Percentiles rank a stretch among this genome's conserved stretches.
These are phyloP conservation scores for Astrothelium subdiscretum DNA, from an alignment of 495 filamentous ascomycete genomes.

Conservation along the genomic window DNA sequence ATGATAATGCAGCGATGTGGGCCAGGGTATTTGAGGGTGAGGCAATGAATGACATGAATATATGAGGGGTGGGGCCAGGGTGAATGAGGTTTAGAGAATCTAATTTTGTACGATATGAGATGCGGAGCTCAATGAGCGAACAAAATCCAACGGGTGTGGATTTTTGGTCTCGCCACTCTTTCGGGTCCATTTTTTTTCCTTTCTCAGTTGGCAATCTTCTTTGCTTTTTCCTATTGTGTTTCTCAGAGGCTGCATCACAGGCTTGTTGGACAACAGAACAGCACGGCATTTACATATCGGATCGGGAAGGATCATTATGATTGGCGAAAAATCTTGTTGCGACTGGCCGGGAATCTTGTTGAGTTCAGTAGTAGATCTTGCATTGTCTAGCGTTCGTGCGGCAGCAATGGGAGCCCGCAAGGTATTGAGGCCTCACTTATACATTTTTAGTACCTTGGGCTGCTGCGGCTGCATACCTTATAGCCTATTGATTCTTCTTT, in stretches of 20 bases:
- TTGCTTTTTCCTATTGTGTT: neutral
- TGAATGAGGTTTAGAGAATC: neutral
- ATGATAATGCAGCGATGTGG: too few species aligned
- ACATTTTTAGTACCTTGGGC: too few species aligned
- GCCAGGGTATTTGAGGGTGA: too few species aligned
- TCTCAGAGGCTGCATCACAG: neutral
- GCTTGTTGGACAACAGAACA: neutral
- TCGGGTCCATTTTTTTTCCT: neutral
- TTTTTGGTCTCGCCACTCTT: neutral
- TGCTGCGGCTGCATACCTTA: too few species aligned
- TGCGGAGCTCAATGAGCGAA: neutral
- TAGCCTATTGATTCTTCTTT: too few species aligned
- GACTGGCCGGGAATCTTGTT: neutral
- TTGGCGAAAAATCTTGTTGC: too few species aligned
- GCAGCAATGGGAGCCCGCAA: too few species aligned
- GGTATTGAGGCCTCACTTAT: too few species aligned
- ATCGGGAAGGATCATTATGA: neutral
- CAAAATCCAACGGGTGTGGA: neutral
- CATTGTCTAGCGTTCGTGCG: too few species aligned
- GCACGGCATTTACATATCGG: neutral
- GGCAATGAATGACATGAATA: too few species aligned
- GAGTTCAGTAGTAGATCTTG: neutral
- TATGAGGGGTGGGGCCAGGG: neutral
- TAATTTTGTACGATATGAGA: neutral
- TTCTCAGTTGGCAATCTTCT: neutral